phyloP scores from a whole-genome alignment of 257 asterid species.

The Dorcoceras hygrometricum region DNA sequence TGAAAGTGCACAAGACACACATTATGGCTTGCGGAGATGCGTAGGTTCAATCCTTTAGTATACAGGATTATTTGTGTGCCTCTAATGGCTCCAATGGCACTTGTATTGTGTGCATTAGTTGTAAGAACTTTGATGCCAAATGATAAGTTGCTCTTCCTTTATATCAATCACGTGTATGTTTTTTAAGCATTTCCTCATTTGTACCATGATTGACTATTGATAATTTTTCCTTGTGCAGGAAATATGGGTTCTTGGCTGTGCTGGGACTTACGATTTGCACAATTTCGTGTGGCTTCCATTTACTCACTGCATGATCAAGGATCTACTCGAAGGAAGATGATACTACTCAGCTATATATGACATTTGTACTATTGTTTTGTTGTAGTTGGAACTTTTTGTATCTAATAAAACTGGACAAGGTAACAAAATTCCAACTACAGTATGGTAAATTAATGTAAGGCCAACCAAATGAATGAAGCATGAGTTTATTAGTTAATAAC shows the following conservation, averaged over 20 bases:
- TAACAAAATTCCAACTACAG: background rate
- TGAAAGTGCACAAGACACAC: background rate
- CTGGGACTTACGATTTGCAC: constrained; percentile 56
- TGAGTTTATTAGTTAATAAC: no score
- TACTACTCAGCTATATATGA: background rate
- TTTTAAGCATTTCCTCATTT: background rate
- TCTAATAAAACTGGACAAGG: no score
- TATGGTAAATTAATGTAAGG: no score
- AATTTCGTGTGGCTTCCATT: constrained; percentile 52
- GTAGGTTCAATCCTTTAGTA: background rate
- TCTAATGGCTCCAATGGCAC: background rate
- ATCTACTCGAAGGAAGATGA: background rate
- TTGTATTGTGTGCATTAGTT: background rate
- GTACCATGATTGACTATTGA: background rate
- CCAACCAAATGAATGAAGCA: no score
- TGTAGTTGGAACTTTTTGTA: background rate
- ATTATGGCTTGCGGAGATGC: background rate
- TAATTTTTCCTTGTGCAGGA: constrained; percentile 48
- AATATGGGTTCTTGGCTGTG: constrained; percentile 47
- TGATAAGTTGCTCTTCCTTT: background rate
- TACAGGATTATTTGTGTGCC: background rate
- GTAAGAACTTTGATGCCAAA: background rate
- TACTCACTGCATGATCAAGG: constrained; percentile 39
- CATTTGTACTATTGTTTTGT: background rate
- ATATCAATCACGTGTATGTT: background rate